Percentiles rank a stretch among this genome's conserved stretches.
Conservation (phyloP, 805 yeast genomes). For the Candida sanyiensis region DNA sequence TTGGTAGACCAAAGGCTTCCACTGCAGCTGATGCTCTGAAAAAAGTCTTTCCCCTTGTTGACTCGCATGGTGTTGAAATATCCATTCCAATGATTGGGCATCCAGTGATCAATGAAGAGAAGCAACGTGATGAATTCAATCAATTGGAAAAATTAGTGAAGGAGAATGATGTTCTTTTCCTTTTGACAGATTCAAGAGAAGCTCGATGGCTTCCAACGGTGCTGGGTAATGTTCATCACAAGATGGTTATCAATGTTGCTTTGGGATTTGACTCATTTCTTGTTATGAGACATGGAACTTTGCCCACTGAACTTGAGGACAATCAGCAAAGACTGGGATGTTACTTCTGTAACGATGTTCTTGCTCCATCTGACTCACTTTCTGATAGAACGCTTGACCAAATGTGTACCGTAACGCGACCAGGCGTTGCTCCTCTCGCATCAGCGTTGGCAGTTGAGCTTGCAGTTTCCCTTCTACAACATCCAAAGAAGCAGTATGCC, state of each 20-base stretch:
- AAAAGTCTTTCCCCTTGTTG: conserved; percentile 73
- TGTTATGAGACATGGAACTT: conserved; percentile 85
- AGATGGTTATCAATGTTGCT: conserved; percentile 86
- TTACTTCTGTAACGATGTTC: conserved; percentile 92
- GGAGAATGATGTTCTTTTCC: conserved; percentile 68
- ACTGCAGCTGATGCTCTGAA: conserved; percentile 71
- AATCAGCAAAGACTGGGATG: conserved; percentile 56
- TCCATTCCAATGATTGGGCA: conserved; percentile 98
- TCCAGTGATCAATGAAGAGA: conserved; percentile 53
- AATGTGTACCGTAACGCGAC: conserved; percentile 98
- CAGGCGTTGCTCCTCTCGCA: conserved; percentile 90
- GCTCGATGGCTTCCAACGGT: conserved; percentile 97
- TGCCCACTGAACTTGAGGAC: not conserved
- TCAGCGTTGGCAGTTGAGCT: conserved; percentile 83
- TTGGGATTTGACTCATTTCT: conserved; percentile 90
- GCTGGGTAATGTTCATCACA: conserved; percentile 57
- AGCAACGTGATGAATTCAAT: conserved; percentile 47
- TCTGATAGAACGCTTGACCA: conserved; percentile 88
- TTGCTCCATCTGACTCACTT: conserved; percentile 88
- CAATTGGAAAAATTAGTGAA: conserved; percentile 47
- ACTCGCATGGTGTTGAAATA: conserved; percentile 53
- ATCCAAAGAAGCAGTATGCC: conserved; percentile 41
- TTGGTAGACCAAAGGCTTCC: conserved; percentile 70
- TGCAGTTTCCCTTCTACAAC: conserved; percentile 67
- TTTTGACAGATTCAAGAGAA: conserved; percentile 92